A percentile compares a stretch with the other conserved stretches of the same genome.
Conservation (phyloP, 331 rosid genomes). For the Prunus yedoensis region DNA sequence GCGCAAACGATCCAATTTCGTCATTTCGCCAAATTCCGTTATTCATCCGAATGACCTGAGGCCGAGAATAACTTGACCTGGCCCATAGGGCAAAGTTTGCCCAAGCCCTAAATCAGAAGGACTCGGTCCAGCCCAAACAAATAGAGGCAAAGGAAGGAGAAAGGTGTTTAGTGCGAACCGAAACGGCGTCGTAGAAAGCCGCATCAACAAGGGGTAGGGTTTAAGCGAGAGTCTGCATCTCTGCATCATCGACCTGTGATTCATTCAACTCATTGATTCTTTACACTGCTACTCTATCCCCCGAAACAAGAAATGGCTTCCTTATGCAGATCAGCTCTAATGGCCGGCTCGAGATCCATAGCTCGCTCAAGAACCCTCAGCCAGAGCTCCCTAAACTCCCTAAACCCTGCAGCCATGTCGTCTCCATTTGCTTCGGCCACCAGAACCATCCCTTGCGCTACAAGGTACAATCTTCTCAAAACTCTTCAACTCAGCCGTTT, state of each 20-base stretch:
- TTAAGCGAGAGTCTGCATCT: conserved; percentile 15
- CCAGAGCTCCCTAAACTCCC: conserved; percentile 40
- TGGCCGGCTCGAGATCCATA: conserved; percentile 53
- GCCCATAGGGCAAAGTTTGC: not conserved
- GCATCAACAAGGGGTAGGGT: conserved; percentile 30
- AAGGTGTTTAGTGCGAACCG: not conserved
- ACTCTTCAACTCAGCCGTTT: not conserved
- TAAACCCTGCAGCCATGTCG: conserved; percentile 24
- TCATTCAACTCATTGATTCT: not conserved
- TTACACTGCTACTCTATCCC: not conserved
- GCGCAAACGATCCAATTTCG: no score
- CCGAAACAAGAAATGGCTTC: conserved; percentile 46
- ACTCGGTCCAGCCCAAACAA: not conserved
- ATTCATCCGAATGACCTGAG: not conserved
- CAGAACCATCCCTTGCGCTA: conserved; percentile 38
- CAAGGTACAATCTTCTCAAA: conserved; percentile 45
- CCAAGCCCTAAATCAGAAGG: not conserved
- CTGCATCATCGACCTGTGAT: not conserved
- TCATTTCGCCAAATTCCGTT: no score
- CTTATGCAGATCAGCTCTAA: conserved; percentile 61
- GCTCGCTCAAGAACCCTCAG: conserved; percentile 47
- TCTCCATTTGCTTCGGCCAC: conserved; percentile 47
- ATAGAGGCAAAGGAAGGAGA: not conserved
- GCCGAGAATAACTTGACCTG: not conserved
- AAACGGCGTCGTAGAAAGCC: not conserved